Evolutionary conservation across 495 filamentous ascomycete genomes (phyloP).

Genomic region (Sordaria brevicollis): DNA sequence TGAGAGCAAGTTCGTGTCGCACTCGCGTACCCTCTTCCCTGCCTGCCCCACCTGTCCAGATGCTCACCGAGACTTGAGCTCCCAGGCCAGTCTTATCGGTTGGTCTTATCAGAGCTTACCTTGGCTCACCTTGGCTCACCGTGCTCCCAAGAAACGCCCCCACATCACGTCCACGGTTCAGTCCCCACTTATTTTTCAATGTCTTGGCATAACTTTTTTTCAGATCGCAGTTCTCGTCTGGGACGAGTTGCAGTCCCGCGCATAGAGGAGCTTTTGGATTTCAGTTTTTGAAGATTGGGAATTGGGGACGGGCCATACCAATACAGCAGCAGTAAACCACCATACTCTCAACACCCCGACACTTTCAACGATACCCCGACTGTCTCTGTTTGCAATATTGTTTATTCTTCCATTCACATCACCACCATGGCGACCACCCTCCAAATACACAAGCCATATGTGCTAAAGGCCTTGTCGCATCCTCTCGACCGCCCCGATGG

Average conservation of each 20-base stretch:
- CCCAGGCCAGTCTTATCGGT: neutral
- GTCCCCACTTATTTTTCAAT: slow-evolving; percentile 14
- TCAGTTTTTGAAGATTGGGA: neutral
- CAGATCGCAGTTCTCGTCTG: neutral
- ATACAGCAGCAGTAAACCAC: neutral
- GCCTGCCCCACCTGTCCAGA: neutral
- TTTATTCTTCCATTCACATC: neutral
- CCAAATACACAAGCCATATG: slow-evolving; percentile 45
- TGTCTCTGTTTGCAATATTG: neutral
- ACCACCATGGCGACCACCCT: slow-evolving; percentile 41
- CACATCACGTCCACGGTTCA: neutral
- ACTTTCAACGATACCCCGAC: neutral
- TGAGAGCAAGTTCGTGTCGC: neutral
- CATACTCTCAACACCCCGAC: neutral
- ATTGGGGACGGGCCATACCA: slow-evolving; percentile 2
- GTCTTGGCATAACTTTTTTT: slow-evolving; percentile 17
- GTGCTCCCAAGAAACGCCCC: neutral
- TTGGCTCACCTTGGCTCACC: neutral
- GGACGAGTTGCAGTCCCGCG: neutral
- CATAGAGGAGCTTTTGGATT: slow-evolving; percentile 3
- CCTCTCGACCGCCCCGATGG: slow-evolving; percentile 47
- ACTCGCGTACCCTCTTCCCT: neutral
- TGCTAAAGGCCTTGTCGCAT: slow-evolving; percentile 55
- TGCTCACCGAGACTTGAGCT: neutral
- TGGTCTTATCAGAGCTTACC: neutral